Evolutionary conservation across 148 eudicot species (phyloP).

Genomic region (Camellia japonica): DNA sequence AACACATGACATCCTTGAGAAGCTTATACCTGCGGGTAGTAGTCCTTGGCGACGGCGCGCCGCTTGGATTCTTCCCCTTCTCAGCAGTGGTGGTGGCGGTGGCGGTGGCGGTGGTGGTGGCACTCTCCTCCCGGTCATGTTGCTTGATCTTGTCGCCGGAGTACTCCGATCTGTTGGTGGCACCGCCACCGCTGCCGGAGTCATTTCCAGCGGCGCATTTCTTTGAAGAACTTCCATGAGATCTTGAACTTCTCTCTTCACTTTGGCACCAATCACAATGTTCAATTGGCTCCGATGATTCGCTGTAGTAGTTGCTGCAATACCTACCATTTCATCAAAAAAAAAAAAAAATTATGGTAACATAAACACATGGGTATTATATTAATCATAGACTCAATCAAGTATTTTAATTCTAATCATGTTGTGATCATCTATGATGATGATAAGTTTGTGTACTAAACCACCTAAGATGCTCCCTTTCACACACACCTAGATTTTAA

Average conservation of each 20-base stretch:
- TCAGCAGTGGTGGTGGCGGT: not conserved
- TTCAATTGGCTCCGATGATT: conserved; percentile 36
- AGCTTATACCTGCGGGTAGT: conserved; percentile 51
- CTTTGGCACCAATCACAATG: conserved; percentile 64
- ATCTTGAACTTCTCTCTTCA: conserved; percentile 32
- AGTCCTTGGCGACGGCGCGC: conserved; percentile 42
- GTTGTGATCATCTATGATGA: not conserved
- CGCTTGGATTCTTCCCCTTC: conserved; percentile 26
- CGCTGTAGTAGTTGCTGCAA: conserved; percentile 66
- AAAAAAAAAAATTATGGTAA: no score
- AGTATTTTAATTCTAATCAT: no score
- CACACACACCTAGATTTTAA: no score
- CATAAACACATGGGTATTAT: no score
- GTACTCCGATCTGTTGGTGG: conserved; percentile 19
- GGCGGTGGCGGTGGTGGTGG: no score
- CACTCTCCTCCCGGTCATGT: conserved; percentile 24
- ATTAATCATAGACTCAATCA: no score
- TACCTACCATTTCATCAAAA: conserved; percentile 31
- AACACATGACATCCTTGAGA: conserved; percentile 54
- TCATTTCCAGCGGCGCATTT: conserved; percentile 23
- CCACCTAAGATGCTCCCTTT: conserved; percentile 10
- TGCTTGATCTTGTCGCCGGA: conserved; percentile 32
- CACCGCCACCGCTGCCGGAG: not conserved
- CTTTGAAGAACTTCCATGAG: conserved; percentile 33
- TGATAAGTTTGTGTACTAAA: conserved; percentile 1